Evolutionary conservation across 257 asterid genomes (phyloP), one percentile per base, ranked within the genome.

Genomic region (Fraxinus americana): DNA sequence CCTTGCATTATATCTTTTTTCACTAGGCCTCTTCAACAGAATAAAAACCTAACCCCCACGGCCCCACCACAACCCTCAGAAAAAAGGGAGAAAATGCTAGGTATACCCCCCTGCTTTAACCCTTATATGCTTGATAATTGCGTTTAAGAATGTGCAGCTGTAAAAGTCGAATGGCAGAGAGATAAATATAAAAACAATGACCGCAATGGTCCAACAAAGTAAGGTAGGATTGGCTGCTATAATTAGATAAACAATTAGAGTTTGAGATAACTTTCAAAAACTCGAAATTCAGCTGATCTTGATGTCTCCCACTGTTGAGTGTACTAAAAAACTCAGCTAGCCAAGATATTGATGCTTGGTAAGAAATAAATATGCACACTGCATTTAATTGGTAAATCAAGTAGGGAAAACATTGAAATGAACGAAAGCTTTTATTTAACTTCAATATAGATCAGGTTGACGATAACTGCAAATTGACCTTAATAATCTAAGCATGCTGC

Each of bases 381-480:
- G 19, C 54, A 45, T 45, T 36, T 36, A 41, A 10, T 41, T 9
- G 48, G 54, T 48, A 48, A 48, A 48, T 48, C 54, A 48, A 48
- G 54, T 14, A 48, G 54, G 16, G 54, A 45, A 45, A 45, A 12
- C 5, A 5, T 54, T 5, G 65, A 54, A 54, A 54, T 54, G 65
- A 54, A 54, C 7, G 4, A 54, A 54, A 5, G 27, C 65, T 21
- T 41, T 41, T 41, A 41, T 41, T 10, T 10, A 41, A 54, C 25
- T 19, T 54, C n/a, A 6, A 17, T 17, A 17, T 54, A 14, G 54
- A 54, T n/a, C 12, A n/a, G 69, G 90, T 65, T 16, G 99, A 83
- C n/a, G 97, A 96, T 57, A 94, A 91, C 99, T 94, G 85, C 68
- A 69, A 68, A 61, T 54, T 54, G 25, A 43, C 71, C 67, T 13